Evolutionary conservation across 1,284 basidiomycete genomes (phyloP).

Genomic region (Microbotryomycetes sp.): DNA sequence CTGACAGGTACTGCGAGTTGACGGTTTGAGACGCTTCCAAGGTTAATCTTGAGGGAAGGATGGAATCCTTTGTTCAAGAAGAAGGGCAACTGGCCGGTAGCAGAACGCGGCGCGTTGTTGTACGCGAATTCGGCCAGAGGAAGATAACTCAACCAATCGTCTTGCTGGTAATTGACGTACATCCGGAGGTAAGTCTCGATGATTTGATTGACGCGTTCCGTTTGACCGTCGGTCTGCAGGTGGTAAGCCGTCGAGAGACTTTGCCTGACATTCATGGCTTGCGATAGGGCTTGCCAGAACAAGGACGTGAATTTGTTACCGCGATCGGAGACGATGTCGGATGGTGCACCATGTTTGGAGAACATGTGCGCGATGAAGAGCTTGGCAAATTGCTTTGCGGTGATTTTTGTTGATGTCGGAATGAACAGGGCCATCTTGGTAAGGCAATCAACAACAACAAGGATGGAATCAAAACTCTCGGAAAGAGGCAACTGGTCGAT

Average conservation of each 20-base stretch:
- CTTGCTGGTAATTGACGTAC: slow-evolving; percentile 43
- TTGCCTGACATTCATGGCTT: slow-evolving; percentile 35
- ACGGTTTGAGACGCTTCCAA: slow-evolving; percentile 33
- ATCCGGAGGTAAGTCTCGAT: slow-evolving; percentile 45
- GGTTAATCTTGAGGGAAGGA: slow-evolving; percentile 30
- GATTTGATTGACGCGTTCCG: slow-evolving; percentile 45
- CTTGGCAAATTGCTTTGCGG: slow-evolving; percentile 34
- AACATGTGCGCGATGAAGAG: slow-evolving; percentile 40
- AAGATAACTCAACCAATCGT: slow-evolving; percentile 46
- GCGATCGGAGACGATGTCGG: slow-evolving; percentile 38
- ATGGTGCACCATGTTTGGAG: slow-evolving; percentile 35
- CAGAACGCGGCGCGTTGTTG: slow-evolving; percentile 44
- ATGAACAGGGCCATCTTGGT: slow-evolving; percentile 39
- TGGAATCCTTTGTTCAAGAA: slow-evolving; percentile 11
- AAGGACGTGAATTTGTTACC: slow-evolving; percentile 39
- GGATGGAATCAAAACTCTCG: slow-evolving; percentile 41
- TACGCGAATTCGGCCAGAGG: slow-evolving; percentile 47
- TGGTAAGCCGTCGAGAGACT: slow-evolving; percentile 42
- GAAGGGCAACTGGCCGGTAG: slow-evolving; percentile 37
- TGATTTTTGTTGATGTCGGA: slow-evolving; percentile 37
- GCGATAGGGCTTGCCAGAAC: slow-evolving; percentile 35
- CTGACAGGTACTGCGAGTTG: slow-evolving; percentile 33
- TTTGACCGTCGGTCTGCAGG: slow-evolving; percentile 47
- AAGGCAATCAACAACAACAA: slow-evolving; percentile 43
- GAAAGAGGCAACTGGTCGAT: slow-evolving; percentile 42